A percentile compares a stretch with the other conserved stretches of the same genome.
Evolutionary conservation across 2,329 filamentous ascomycete species (phyloP).

Genomic region (Penicillium rolfsii): DNA sequence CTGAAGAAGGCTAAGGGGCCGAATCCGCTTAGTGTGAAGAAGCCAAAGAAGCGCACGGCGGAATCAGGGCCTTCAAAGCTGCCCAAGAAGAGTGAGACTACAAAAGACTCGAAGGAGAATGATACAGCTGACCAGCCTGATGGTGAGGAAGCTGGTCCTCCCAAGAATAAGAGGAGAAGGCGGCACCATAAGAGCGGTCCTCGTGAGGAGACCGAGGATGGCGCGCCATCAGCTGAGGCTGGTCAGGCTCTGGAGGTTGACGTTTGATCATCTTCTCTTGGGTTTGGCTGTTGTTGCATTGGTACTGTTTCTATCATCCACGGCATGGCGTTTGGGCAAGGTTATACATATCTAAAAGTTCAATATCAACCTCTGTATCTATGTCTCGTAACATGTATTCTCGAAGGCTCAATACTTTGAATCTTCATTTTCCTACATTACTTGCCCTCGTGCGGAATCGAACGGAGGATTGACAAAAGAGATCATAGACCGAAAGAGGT

Average conservation of each 20-base stretch:
- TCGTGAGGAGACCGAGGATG: constrained; percentile 24
- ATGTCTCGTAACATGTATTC: neutral
- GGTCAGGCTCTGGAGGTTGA: constrained; percentile 25
- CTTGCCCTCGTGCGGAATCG: neutral
- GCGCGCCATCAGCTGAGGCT: constrained; percentile 18
- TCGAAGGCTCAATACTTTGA: neutral
- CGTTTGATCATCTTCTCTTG: constrained; percentile 18
- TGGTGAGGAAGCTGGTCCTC: constrained; percentile 30
- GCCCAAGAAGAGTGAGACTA: constrained; percentile 24
- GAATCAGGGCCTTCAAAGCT: constrained; percentile 25
- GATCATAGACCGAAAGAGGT: neutral
- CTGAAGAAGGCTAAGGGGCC: constrained; percentile 48
- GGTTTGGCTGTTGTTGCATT: constrained; percentile 2
- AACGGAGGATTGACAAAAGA: neutral
- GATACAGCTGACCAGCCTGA: constrained; percentile 25
- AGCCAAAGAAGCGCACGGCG: constrained; percentile 45
- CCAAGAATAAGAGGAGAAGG: constrained; percentile 42
- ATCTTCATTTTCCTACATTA: neutral
- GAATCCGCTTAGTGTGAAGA: constrained; percentile 54
- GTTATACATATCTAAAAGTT: constrained; percentile 30
- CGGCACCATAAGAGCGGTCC: constrained; percentile 39
- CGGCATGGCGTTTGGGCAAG: constrained; percentile 39
- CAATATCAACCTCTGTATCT: constrained; percentile 11
- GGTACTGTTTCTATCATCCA: constrained; percentile 19
- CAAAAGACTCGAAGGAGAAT: neutral